A percentile compares a stretch with the other conserved stretches of the same genome.
phyloP scores from a whole-genome alignment of 257 asterid species.

The Ophiorrhiza pumila region DNA sequence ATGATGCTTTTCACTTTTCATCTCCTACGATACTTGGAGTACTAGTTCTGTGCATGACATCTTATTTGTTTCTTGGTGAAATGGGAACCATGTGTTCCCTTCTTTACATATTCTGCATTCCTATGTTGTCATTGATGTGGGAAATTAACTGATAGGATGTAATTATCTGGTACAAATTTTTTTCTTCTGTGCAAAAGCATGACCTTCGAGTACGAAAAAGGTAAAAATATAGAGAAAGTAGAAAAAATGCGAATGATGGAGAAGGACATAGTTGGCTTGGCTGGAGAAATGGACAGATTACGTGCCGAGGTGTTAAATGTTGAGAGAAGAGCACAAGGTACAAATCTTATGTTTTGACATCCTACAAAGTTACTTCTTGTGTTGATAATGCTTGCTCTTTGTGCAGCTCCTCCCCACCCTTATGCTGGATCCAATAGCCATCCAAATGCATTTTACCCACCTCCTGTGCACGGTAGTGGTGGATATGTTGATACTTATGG shows the following conservation, averaged over 20 bases:
- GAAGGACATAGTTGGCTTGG: constrained; percentile 57
- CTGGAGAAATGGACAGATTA: constrained; percentile 60
- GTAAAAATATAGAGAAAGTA: constrained; percentile 58
- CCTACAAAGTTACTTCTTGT: constrained; percentile 3
- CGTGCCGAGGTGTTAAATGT: constrained; percentile 47
- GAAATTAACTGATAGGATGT: neutral
- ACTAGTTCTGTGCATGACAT: neutral
- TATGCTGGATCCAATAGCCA: constrained; percentile 27
- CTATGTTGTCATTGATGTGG: neutral
- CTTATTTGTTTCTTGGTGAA: neutral
- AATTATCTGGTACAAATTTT: neutral
- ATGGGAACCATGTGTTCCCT: neutral
- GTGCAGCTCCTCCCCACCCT: constrained; percentile 42
- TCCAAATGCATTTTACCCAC: constrained; percentile 33
- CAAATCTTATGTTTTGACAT: constrained; percentile 13
- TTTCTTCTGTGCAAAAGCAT: constrained; percentile 36
- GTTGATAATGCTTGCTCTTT: constrained; percentile 15
- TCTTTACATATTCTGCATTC: neutral
- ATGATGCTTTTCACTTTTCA: neutral
- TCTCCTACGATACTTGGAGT: neutral
- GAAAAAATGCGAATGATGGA: constrained; percentile 62
- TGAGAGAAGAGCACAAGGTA: constrained; percentile 62
- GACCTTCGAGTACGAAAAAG: constrained; percentile 73
- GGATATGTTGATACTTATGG: constrained; percentile 30
- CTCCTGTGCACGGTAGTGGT: constrained; percentile 31